Conservation (phyloP, 495 filamentous ascomycete genomes). For the Xylaria scruposa region DNA sequence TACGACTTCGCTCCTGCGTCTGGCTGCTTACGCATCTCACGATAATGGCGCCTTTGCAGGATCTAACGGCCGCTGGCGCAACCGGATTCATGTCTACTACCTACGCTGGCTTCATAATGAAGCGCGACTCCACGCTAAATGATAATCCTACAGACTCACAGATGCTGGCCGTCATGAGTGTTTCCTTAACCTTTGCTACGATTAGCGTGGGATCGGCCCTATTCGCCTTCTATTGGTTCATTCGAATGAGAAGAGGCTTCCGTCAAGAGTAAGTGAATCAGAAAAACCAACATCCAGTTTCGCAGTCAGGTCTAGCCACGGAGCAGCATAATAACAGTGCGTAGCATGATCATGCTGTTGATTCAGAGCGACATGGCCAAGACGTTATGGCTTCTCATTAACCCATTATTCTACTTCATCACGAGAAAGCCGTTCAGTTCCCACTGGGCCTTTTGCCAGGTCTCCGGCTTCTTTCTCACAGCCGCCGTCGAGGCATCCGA, state of each 20-base stretch:
- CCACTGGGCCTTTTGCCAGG: slow-evolving; percentile 66
- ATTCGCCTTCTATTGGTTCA: slow-evolving; percentile 72
- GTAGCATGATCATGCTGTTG: slow-evolving; percentile 72
- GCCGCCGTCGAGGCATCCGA: slow-evolving; percentile 73
- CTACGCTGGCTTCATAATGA: slow-evolving; percentile 19
- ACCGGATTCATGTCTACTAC: neutral
- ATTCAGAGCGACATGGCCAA: slow-evolving; percentile 74
- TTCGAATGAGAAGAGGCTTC: slow-evolving; percentile 74
- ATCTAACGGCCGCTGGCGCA: neutral
- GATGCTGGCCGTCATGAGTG: slow-evolving; percentile 34
- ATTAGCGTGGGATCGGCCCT: slow-evolving; percentile 61
- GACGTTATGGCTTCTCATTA: slow-evolving; percentile 68
- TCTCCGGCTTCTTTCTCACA: slow-evolving; percentile 68
- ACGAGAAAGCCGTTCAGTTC: slow-evolving; percentile 48
- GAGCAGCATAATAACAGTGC: slow-evolving; percentile 27
- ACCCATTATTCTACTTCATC: slow-evolving; percentile 60
- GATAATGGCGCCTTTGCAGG: slow-evolving; percentile 18
- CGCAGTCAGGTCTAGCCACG: neutral
- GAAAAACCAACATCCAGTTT: neutral
- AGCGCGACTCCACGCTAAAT: neutral
- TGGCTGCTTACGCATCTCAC: neutral
- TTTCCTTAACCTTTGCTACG: slow-evolving; percentile 44
- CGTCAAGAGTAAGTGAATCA: slow-evolving; percentile 69
- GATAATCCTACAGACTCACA: slow-evolving; percentile 23
- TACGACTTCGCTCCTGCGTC: neutral